Base-by-base conservation (phyloP, 1,284 basidiomycete species). In the Nidula niveotomentosa region DNA sequence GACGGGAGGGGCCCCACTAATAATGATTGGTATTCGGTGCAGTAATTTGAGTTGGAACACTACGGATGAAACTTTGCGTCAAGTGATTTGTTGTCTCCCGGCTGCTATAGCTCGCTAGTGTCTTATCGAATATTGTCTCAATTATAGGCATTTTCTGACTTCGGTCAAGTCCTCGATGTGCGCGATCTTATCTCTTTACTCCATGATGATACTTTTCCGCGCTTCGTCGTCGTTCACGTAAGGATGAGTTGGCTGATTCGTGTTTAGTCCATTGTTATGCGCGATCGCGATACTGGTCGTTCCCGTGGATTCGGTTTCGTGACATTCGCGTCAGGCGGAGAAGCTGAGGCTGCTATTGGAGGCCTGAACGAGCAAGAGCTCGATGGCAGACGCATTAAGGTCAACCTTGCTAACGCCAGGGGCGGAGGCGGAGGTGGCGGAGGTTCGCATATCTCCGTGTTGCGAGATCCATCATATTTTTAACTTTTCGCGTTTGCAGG, bases 281-380 rank as follows among this genome's bases (percentile, higher is more conserved):
- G 98, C 65, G 97, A 99, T 73, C 90, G 95, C 52, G 94, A 98
- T 70, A 98, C 94, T 13, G 92, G 93, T 36, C 78, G 96, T 49
- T 95, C 93, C 73, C 96, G 98, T 70, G 97, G 97, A 4, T 99
- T 98, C 64, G 97, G 97, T 0, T 99, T 99, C 67, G 90, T 99
- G 17, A 97, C 94, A 0, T 97, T 98, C 63, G 91, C 95, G 66
- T 91, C 95, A 60, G 87, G 88, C 7, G 59, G 58, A 86, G 86
- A 91, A 59, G 93, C 96, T 44, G 88, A 93, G 57, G 86, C 86
- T 34, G 88, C 93, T 67, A 85, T 96, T 60, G 88, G 88, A 30
- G 90, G 93, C 67, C 90, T 96, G 56, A 94, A 96, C 65, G 94
- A 93, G n/a, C 94, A 95, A 76, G 70, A 92, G 68, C 93, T 94